Percentiles rank a stretch among this genome's conserved stretches.
Conservation (phyloP, 495 filamentous ascomycete species). For the Chaetomium cochliodes region DNA sequence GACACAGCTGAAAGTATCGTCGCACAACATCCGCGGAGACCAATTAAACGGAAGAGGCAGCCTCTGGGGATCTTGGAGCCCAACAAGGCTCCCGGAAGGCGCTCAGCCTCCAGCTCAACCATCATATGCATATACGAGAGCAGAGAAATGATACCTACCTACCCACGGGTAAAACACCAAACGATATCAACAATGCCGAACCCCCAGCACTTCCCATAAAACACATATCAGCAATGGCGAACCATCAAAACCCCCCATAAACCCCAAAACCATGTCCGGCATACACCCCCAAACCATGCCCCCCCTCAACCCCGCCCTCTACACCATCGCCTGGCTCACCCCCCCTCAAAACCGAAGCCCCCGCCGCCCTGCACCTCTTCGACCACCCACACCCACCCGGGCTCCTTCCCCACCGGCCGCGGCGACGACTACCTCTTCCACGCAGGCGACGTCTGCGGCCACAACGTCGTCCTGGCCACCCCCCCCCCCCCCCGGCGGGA, state of each 20-base stretch:
- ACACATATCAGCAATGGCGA: not conserved
- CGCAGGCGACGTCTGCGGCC: not conserved
- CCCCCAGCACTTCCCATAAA: too few relatives aligned
- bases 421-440: conserved; percentile 7
- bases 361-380: not conserved
- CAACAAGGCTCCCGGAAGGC: too few relatives aligned
- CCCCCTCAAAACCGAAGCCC: not conserved
- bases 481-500: not conserved
- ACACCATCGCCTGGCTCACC: not conserved
- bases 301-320: not conserved
- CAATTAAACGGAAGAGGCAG: too few relatives aligned
- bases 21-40: too few relatives aligned
- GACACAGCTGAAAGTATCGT: too few relatives aligned
- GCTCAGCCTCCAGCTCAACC: too few relatives aligned
- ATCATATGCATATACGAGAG: too few relatives aligned
- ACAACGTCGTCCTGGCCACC: not conserved
- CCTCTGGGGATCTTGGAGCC: too few relatives aligned
- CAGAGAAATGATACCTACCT: too few relatives aligned
- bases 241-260: not conserved
- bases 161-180: too few relatives aligned
- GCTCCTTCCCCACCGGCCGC: not conserved
- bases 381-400: not conserved
- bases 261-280: not conserved
- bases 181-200: too few relatives aligned
- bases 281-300: not conserved